phyloP scores from a whole-genome alignment of 2,329 filamentous ascomycete species.

The Xylariales sp. region DNA sequence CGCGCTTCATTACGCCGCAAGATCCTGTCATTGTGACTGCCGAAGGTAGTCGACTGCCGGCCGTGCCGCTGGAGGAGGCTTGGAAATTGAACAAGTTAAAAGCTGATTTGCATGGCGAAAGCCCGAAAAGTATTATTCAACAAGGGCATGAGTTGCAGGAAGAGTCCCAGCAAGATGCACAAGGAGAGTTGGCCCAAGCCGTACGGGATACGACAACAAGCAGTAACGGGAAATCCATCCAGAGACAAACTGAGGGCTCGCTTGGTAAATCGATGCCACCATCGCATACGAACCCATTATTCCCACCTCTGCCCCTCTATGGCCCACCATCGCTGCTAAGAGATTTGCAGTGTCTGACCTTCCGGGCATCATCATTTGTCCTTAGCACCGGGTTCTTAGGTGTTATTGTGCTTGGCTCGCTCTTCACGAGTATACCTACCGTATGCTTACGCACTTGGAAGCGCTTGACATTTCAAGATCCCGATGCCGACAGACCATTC shows the following conservation, averaged over 20 bases:
- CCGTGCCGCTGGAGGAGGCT: conserved; percentile 66
- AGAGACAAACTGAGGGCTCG: conserved; percentile 42
- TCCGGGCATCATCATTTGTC: conserved; percentile 66
- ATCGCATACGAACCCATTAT: conserved; percentile 72
- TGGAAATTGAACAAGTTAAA: conserved; percentile 63
- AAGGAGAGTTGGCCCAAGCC: conserved; percentile 7
- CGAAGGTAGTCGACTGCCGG: conserved; percentile 62
- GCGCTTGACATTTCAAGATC: conserved; percentile 54
- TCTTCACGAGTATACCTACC: conserved; percentile 61
- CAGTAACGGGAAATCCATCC: conserved; percentile 28
- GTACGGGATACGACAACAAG: conserved; percentile 10
- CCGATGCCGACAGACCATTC: conserved; percentile 61
- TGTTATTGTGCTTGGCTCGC: conserved; percentile 69
- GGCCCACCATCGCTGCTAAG: conserved; percentile 66
- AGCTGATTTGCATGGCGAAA: conserved; percentile 36
- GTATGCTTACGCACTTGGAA: conserved; percentile 44
- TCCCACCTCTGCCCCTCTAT: conserved; percentile 80
- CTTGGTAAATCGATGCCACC: conserved; percentile 51
- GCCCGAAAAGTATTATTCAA: conserved; percentile 17
- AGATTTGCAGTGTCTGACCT: conserved; percentile 59
- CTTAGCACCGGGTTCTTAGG: conserved; percentile 74
- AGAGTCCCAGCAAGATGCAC: conserved; percentile 10
- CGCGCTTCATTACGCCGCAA: conserved; percentile 62
- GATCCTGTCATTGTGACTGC: conserved; percentile 68
- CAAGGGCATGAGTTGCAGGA: conserved; percentile 25